These are phyloP conservation scores for Hortaea werneckii DNA, from an alignment of 2,329 filamentous ascomycete genomes.

Conservation along the genomic window DNA sequence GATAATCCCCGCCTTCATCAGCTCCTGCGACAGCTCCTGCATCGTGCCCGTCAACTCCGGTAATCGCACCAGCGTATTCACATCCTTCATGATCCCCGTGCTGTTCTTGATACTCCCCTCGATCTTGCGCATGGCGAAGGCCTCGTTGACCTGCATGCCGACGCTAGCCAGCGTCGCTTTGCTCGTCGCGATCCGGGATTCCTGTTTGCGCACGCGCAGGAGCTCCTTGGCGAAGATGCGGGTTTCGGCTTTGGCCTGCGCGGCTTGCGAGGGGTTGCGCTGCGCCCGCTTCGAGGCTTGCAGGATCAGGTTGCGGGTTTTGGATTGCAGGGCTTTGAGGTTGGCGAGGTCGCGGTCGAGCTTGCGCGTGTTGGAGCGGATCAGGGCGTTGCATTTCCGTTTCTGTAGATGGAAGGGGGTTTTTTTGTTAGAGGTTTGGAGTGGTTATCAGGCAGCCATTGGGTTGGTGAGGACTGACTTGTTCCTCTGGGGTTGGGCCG, in stretches of 20 bases:
- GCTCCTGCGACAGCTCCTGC: constrained; percentile 73
- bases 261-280: constrained; percentile 65
- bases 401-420: constrained; percentile 51
- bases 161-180: constrained; percentile 89
- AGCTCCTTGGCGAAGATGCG: constrained; percentile 84
- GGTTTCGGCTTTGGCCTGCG: constrained; percentile 71
- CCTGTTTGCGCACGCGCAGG: constrained; percentile 68
- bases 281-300: constrained; percentile 72
- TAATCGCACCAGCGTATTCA: constrained; percentile 73
- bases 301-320: constrained; percentile 77
- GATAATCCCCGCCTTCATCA: constrained; percentile 91
- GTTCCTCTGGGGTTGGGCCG: constrained; percentile 84
- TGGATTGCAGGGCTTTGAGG: constrained; percentile 68
- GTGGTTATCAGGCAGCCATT: too few species aligned
- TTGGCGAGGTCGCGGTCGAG: constrained; percentile 83
- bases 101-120: constrained; percentile 80
- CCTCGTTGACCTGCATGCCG: constrained; percentile 95
- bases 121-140: constrained; percentile 90
- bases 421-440: background rate
- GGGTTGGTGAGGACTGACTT: constrained; percentile 47
- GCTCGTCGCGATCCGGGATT: constrained; percentile 64
- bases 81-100: constrained; percentile 93
- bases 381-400: constrained; percentile 86
- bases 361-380: constrained; percentile 83
- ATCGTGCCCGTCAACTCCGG: constrained; percentile 85